Evolutionary conservation across 805 yeast genomes (phyloP).

Genomic region (Sungouiella thailandica): DNA sequence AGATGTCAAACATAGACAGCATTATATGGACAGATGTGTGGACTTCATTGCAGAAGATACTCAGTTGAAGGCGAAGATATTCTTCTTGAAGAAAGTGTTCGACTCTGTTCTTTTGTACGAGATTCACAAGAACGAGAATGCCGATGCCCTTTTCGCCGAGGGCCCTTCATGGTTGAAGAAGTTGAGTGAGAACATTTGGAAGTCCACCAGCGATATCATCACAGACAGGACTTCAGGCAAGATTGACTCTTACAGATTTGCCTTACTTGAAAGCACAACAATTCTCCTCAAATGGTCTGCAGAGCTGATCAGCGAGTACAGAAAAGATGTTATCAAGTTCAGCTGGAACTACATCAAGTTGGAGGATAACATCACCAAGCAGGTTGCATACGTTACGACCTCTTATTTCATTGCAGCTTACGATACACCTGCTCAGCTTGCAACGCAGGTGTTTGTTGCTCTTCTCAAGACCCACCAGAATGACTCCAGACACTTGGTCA

Average conservation of each 20-base stretch:
- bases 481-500: conserved; percentile 78
- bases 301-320: conserved; percentile 47
- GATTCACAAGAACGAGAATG: conserved; percentile 43
- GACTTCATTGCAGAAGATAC: conserved; percentile 43
- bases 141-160: conserved; percentile 41
- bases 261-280: conserved; percentile 76
- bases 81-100: conserved; percentile 51
- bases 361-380: conserved; percentile 85
- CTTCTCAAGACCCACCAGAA: conserved; percentile 76
- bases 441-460: conserved; percentile 90
- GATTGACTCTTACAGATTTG: conserved; percentile 70
- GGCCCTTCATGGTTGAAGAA: conserved; percentile 58
- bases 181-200: conserved; percentile 71
- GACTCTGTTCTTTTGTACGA: conserved; percentile 64
- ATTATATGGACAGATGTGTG: conserved; percentile 48
- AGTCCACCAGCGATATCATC: conserved; percentile 48
- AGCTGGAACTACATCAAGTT: conserved; percentile 90
- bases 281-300: conserved; percentile 69
- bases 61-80: conserved; percentile 51
- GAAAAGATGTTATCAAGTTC: conserved; percentile 86
- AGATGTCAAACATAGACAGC: conserved; percentile 43
- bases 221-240: conserved; percentile 58
- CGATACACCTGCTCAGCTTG: conserved; percentile 84
- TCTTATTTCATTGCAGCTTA: conserved; percentile 80
- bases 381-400: conserved; percentile 87